Evolutionary conservation across 2,329 filamentous ascomycete species (phyloP), one percentile per base, ranked within the genome.

Genomic region (Fusarium ambrosium): DNA sequence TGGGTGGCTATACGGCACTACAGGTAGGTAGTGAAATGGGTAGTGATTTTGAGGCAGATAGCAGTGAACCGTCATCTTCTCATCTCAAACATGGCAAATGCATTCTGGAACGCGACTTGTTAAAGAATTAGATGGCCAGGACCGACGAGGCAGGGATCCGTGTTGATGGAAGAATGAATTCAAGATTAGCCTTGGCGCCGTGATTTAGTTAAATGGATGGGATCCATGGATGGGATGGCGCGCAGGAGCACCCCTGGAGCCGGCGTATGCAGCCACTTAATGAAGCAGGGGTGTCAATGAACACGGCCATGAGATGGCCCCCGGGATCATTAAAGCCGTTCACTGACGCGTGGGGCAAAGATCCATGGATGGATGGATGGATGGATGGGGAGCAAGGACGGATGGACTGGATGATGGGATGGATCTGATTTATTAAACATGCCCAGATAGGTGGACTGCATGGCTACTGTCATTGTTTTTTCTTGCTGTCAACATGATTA

Each of bases 241-340:
- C 76, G 78, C 77, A 79, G 78, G 9, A 72, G 74, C 70, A 79
- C 76, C 78, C 78, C 76, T 79, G 78, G 66, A 74, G 67, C 69
- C 70, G 77, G 75, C 74, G 74, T 68, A 79, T 79, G 78, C 78
- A 79, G 77, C 77, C 78, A 79, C 78, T 79, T 79, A 78, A 79
- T 79, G 71, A 76, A 70, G 73, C 77, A 79, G 77, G 77, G 77
- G 77, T 76, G 67, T 68, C 69, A 65, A 71, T 72, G 75, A 78
- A 72, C 76, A 75, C 70, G 68, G 70, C 70, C 70, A 56, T 66
- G 53, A 69, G 69, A 71, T 72, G 72, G 73, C 61, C 70, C 68
- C 72, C 64, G 55, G 73, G 72, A 76, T 79, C 73, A 72, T 78
- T 74, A 78, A 70, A 64, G 61, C 72, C 70, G 68, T 72, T 75